Base-by-base conservation (phyloP, 2,329 filamentous ascomycete species). In the Hortaea sp. region DNA sequence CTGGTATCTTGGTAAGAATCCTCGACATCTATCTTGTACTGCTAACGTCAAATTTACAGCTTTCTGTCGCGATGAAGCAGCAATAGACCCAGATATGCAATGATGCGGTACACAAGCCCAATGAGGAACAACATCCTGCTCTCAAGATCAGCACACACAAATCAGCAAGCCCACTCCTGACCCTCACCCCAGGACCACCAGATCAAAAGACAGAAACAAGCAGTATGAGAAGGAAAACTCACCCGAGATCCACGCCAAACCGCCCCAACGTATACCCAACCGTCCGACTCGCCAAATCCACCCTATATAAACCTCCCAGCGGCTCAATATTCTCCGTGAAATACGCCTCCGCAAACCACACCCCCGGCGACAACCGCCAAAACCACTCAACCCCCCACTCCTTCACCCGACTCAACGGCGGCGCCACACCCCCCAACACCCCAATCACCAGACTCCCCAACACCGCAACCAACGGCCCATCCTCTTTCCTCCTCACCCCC, bases 301-400 rank as follows among this genome's bases (percentile, higher is more conserved):
- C 64, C 9, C 74, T 51, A 57, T 77, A 80, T 5, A 80, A 54
- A 50, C 76, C 73, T 0, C 51, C 57, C 50, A 76, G 66, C 1
- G 74, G 75, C 28, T 54, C 59, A 4, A 78, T 60, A 43, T 77
- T 69, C 56, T 74, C 64, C 0, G 70, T 72, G 51, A 77, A 77
- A 56, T 78, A 79, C 9, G 73, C 58, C 58, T 80, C 76, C 0
- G 74, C 70, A 27, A 78, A 64, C 76, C 75, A 79, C 0, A 73
- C 72, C 2, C 71, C 76, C 0, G 76, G 77, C 7, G 67, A 72
- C 11, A 68, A 56, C 10, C 76, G 64, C 75, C 76, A 79, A 7
- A 79, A 61, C 74, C 75, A 60, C 41, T 71, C 69, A 54, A 79
- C 53, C 37, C 75, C 67, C 76, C 76, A 79, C 0, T 54, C 53